Conservation (phyloP, 306 rosid species). For the Inga leiocalycina region DNA sequence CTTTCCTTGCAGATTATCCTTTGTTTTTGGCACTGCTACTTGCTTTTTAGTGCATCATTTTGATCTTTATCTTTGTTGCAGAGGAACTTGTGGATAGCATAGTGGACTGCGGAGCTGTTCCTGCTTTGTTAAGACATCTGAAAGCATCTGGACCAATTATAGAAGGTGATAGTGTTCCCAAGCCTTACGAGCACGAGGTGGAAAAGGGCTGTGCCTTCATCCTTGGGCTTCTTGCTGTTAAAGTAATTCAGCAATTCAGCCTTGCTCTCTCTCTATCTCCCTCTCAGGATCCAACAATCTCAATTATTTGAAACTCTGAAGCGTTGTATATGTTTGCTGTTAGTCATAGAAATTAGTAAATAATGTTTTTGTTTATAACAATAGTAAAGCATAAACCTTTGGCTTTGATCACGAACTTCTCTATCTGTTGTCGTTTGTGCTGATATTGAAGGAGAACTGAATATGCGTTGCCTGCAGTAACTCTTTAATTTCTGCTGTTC, state of each 20-base stretch:
- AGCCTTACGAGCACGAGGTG: slow-evolving; percentile 37
- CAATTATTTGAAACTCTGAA: neutral
- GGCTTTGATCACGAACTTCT: neutral
- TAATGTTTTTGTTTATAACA: neutral
- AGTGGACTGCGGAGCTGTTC: slow-evolving; percentile 43
- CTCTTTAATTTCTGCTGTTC: neutral
- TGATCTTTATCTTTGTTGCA: slow-evolving; percentile 17
- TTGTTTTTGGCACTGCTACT: neutral
- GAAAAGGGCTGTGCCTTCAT: slow-evolving; percentile 46
- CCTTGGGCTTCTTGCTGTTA: slow-evolving; percentile 56
- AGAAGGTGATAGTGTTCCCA: neutral
- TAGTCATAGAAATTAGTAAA: neutral
- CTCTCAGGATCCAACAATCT: neutral
- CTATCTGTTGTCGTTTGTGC: neutral
- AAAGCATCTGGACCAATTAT: neutral
- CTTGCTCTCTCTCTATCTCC: neutral
- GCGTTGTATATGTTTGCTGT: neutral
- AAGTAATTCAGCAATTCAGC: slow-evolving; percentile 38
- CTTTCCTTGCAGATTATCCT: neutral
- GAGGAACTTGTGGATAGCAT: slow-evolving; percentile 49
- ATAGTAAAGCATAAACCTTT: neutral
- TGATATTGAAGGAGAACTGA: neutral
- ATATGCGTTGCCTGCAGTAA: neutral
- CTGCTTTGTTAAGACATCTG: slow-evolving; percentile 51
- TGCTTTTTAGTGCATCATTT: neutral